Evolutionary conservation across 2,329 filamentous ascomycete genomes (phyloP), one percentile per base, ranked within the genome.

Genomic region (Scedosporium dehoogii): DNA sequence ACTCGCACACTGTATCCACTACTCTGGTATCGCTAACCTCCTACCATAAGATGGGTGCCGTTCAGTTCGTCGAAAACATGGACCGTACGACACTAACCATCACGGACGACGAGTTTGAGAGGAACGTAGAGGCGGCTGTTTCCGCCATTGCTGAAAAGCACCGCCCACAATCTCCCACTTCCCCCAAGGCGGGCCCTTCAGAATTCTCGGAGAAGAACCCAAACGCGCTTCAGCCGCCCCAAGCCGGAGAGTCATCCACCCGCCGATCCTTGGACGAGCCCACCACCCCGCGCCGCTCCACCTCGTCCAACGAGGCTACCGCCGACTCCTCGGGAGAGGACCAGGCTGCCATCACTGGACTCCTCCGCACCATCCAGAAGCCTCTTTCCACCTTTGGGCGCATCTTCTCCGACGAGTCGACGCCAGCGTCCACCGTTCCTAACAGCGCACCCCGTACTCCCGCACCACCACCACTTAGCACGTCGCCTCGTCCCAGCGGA

Each of bases 51-150:
- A 90, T 93, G 87, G 94, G 94, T 61, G 94, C 92, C 46, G 88
- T 99, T 59, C 92, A 96, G 69, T 99, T 99, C 73, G 90, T 99
- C 68, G 94, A 99, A 76, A 96, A 91, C 64, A 87, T 99, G 74
- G 94, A 99, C 74, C 88, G 92, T 55, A 97, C 94, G 1, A 93
- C 89, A 27, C 78, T 99, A 6, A 97, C 94, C 1, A 94, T 99
- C 60, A 88, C 88, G 1, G 92, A 99, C 70, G 91, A 94, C 63
- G 94, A 97, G 44, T 99, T 99, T 70, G 94, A 99, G 72, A 85
- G 84, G 70, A 92, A 96, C 67, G 96, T 99, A n/a, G 94, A 99
- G 76, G 89, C 89, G 3, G 92, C 94, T 6, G 96, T 99, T 3
- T 96, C 91, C 5, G 91, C 90, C 51, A 99, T 99, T 67, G 93